Conservation (phyloP, 1,284 basidiomycete genomes). For the Heliocybe sulcata region DNA sequence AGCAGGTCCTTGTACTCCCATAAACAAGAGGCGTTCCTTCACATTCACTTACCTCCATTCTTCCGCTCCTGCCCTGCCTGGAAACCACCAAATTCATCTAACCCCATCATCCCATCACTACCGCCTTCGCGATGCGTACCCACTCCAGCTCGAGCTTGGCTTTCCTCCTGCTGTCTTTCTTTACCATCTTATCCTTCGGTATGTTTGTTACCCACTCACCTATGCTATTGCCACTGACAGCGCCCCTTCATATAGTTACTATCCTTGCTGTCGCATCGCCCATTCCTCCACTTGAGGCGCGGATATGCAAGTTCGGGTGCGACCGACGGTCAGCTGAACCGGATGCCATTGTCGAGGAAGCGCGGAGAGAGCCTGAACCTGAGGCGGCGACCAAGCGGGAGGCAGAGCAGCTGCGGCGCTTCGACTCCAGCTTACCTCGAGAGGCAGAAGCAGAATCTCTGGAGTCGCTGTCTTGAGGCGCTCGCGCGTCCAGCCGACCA, state of each 20-base stretch:
- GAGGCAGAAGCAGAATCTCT: background rate
- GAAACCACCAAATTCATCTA: background rate
- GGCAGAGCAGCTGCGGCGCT: too few relatives aligned
- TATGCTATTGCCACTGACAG: background rate
- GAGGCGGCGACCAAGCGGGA: too few relatives aligned
- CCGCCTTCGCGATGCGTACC: background rate
- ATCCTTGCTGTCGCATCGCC: background rate
- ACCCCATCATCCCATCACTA: background rate
- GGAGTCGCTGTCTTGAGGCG: background rate
- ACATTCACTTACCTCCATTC: background rate
- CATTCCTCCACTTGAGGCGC: background rate
- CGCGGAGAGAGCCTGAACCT: background rate
- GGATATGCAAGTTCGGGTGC: background rate
- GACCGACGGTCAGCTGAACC: background rate
- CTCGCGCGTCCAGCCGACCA: background rate
- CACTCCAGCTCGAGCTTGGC: background rate
- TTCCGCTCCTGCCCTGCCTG: background rate
- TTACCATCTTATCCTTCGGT: background rate
- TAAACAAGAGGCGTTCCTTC: background rate
- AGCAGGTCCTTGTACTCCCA: background rate
- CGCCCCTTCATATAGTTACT: background rate
- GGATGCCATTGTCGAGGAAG: background rate
- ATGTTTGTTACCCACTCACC: background rate
- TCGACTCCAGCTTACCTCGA: background rate
- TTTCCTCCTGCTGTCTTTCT: background rate